Conservation (phyloP, 2,329 filamentous ascomycete genomes). For the Arthroderma uncinatum region DNA sequence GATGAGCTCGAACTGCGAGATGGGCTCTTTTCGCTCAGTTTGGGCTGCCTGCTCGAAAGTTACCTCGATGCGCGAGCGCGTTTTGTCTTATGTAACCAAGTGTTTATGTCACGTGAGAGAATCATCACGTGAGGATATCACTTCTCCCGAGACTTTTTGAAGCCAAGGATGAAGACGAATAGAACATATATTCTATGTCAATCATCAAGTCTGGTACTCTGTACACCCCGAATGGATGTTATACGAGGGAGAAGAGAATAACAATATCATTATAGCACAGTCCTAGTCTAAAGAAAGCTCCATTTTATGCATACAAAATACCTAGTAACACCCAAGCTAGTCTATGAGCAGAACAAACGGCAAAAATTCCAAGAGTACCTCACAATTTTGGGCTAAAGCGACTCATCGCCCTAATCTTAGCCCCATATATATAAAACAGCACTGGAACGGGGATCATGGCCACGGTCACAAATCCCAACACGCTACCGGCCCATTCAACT, state of each 20-base stretch:
- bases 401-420: slow-evolving; percentile 25
- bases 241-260: no score
- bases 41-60: background rate
- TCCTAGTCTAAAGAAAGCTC: no score
- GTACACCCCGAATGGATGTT: no score
- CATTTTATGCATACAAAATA: background rate
- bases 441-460: slow-evolving; percentile 39
- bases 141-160: no score
- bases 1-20: background rate
- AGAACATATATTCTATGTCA: no score
- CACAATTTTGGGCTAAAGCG: slow-evolving; percentile 26
- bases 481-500: slow-evolving; percentile 31
- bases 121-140: background rate
- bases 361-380: no score
- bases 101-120: background rate
- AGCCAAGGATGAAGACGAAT: no score
- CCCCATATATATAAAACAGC: slow-evolving; percentile 30
- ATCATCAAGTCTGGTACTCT: no score
- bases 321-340: background rate
- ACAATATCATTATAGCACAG: no score
- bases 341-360: no score
- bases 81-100: background rate
- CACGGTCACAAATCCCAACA: slow-evolving; percentile 30
- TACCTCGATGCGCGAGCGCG: slow-evolving; percentile 2
- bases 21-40: background rate